Conservation (phyloP, 371 early-diverging fungal genomes). For the Mucor plumbeus region DNA sequence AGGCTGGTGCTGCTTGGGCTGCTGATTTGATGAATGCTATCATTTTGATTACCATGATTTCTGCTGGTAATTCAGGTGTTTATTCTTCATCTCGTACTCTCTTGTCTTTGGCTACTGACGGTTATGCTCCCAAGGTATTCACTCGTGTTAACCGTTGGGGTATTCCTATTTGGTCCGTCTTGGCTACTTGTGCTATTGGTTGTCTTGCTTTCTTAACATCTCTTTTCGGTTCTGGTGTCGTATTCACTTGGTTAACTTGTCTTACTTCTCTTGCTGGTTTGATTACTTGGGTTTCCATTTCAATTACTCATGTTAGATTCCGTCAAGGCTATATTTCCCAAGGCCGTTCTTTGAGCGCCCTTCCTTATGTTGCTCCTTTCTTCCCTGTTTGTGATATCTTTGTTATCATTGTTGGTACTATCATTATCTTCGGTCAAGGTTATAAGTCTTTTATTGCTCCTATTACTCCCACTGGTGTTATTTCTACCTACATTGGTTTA, state of each 20-base stretch:
- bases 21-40: constrained; percentile 83
- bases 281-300: constrained; percentile 83
- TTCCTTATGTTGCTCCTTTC: constrained; percentile 77
- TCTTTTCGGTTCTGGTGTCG: constrained; percentile 65
- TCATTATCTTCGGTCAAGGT: constrained; percentile 77
- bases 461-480: constrained; percentile 40
- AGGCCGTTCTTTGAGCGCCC: constrained; percentile 61
- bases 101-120: constrained; percentile 70
- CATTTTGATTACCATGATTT: constrained; percentile 73
- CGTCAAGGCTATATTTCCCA: constrained; percentile 80
- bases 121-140: constrained; percentile 72
- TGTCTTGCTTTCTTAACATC: constrained; percentile 64
- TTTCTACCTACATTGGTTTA: constrained; percentile 61
- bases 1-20: constrained; percentile 71
- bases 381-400: constrained; percentile 77
- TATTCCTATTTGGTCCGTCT: constrained; percentile 67
- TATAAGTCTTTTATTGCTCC: constrained; percentile 59
- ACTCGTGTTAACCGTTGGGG: constrained; percentile 62
- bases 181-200: constrained; percentile 63
- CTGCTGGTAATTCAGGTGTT: constrained; percentile 82
- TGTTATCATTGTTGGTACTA: constrained; percentile 62
- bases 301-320: constrained; percentile 83
- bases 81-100: constrained; percentile 79
- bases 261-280: constrained; percentile 81
- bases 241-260: constrained; percentile 77